Evolutionary conservation across 352 stramenopile species (phyloP).

Genomic region (Pythium grandisporangium): DNA sequence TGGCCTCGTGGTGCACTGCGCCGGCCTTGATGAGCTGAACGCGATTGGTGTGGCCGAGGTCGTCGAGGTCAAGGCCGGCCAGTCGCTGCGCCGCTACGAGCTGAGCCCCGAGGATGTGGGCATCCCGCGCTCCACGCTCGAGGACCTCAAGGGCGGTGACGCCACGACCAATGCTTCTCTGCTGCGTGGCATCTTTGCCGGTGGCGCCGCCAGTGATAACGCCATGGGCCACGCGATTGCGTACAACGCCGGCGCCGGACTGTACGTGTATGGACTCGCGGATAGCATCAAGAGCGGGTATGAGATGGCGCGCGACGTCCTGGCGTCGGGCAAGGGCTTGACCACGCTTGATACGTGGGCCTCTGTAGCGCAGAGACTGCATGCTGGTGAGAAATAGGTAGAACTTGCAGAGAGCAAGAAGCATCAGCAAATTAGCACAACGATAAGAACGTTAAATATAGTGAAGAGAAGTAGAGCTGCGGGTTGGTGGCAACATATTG

Average conservation of each 20-base stretch:
- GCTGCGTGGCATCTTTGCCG: conserved; percentile 69
- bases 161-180: conserved; percentile 94
- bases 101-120: conserved; percentile 60
- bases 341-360: conserved; percentile 57
- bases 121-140: conserved; percentile 87
- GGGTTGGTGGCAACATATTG: too few relatives aligned
- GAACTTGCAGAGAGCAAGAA: too few relatives aligned
- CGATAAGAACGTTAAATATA: too few relatives aligned
- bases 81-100: conserved; percentile 34
- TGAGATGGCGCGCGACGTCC: conserved; percentile 63
- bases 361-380: conserved; percentile 40
- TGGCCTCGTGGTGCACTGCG: conserved; percentile 97
- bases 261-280: conserved; percentile 96
- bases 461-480: too few relatives aligned
- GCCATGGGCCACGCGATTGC: conserved; percentile 96
- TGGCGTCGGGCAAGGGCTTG: conserved; percentile 58
- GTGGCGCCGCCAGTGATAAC: conserved; percentile 86
- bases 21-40: conserved; percentile 98
- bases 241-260: conserved; percentile 95
- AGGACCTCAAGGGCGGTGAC: conserved; percentile 94
- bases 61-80: conserved; percentile 53
- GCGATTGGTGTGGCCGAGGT: conserved; percentile 87
- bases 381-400: too few relatives aligned
- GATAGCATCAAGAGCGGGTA: conserved; percentile 85
- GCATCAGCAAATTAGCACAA: too few relatives aligned